phyloP scores from a whole-genome alignment of 2,329 filamentous ascomycete species.

The Thielaviopsis ethacetica region DNA sequence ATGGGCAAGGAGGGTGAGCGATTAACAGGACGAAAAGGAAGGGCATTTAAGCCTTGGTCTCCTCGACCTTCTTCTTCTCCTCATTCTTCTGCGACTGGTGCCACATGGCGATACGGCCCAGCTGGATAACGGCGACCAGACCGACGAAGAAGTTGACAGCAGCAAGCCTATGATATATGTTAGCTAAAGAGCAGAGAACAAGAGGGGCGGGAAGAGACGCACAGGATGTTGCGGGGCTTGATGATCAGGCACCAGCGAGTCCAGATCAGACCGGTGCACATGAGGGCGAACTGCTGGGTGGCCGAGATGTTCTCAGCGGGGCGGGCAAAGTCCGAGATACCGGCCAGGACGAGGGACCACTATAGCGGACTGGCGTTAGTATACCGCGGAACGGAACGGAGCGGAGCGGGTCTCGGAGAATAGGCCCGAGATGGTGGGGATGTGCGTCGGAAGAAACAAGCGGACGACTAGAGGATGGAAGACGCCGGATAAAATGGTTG shows the following conservation, averaged over 20 bases:
- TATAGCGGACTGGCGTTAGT: slow-evolving; percentile 19
- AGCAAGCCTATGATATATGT: slow-evolving; percentile 45
- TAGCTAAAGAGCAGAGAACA: slow-evolving; percentile 1
- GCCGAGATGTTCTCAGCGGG: slow-evolving; percentile 86
- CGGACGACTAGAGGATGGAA: not conserved
- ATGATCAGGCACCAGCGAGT: slow-evolving; percentile 98
- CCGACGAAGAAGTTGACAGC: slow-evolving; percentile 98
- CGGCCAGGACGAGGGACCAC: slow-evolving; percentile 88
- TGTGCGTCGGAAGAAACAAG: not conserved
- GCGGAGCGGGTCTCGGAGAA: not conserved
- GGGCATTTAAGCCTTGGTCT: slow-evolving; percentile 16
- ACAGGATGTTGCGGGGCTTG: slow-evolving; percentile 82
- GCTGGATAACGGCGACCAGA: slow-evolving; percentile 69
- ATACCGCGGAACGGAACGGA: not conserved
- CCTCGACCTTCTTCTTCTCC: slow-evolving; percentile 18
- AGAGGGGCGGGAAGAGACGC: slow-evolving; percentile 19
- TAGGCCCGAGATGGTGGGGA: not conserved
- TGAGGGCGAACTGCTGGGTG: slow-evolving; percentile 81
- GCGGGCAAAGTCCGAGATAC: slow-evolving; percentile 78
- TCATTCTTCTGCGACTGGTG: slow-evolving; percentile 33
- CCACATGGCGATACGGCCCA: slow-evolving; percentile 56
- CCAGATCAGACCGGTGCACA: slow-evolving; percentile 89
- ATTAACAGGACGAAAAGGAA: not conserved
- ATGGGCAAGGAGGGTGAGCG: not conserved
- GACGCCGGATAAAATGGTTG: not conserved